Base-by-base conservation (phyloP, 352 stramenopile species). In the Pythium pectinolyticum region DNA sequence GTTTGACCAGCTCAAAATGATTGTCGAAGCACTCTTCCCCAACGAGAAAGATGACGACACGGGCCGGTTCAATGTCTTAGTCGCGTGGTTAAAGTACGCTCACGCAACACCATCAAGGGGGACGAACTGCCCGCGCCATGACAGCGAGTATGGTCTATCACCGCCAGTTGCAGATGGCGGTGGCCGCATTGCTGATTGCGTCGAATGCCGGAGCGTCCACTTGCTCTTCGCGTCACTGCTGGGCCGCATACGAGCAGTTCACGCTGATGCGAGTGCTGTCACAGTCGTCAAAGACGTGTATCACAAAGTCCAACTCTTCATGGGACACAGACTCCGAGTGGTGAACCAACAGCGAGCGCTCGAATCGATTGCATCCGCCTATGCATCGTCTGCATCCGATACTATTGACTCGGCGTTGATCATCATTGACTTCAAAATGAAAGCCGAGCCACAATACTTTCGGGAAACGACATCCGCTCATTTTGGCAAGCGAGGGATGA, bases 371-470 rank as follows among this genome's bases (percentile, higher is more conserved):
- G 22, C 15, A 24, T 25, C 24, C 11, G 24, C 45, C 9, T 20
- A 41, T 19, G 53, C 49, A 17, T 49, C 25, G 6, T 3, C 5
- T 9, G 19, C 2, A 12, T 25, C 10, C 11, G 32, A 35, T 1
- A 25, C 31, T 2, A 50, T 17, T n/a, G 52, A 60, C 14, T 11
- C 30, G 28, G 63, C 57, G 1, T 32, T 67, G 22, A 46, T 67
- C 25, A 19, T 65, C 15, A 65, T 72, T 15, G 59, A 72, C 27
- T 68, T 72, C 25, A 72, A 68, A 45, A 61, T 67, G 48, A 73
- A 67, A 39, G 52, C 55, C 11, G 61, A 67, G 19, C 66, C 66
- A 2, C 15, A 54, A 9, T 69, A 66, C 46, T 63, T 34, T 14
- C 56, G 66, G 11, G 61, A 65, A 22, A 66, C 52, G 27, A 57